Conservation (phyloP, 2,329 filamentous ascomycete species). For the Aspergillus pseudoglaucus region DNA sequence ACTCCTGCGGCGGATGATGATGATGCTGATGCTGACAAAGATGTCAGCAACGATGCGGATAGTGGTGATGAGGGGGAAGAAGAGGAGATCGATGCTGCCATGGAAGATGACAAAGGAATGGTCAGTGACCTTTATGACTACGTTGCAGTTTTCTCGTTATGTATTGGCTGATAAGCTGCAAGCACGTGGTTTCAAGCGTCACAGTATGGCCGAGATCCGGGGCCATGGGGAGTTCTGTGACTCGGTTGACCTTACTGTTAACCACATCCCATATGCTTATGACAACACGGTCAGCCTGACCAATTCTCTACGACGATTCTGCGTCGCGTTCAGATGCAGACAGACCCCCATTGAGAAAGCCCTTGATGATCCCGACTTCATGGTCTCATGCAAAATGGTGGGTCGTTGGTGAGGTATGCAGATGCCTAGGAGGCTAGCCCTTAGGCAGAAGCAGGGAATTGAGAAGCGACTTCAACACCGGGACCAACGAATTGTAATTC, state of each 20-base stretch:
- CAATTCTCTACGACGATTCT: not conserved
- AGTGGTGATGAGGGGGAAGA: too few species aligned
- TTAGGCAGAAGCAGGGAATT: not conserved
- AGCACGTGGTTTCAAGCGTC: conserved; percentile 1
- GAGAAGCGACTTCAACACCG: too few species aligned
- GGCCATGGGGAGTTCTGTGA: conserved; percentile 2
- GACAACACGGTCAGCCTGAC: not conserved
- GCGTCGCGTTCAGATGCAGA: not conserved
- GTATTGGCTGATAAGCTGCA: conserved; percentile 4
- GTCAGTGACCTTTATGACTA: conserved; percentile 1
- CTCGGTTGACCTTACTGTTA: not conserved
- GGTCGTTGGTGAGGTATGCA: not conserved
- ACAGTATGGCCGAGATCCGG: conserved; percentile 3
- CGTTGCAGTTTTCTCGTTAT: conserved; percentile 1
- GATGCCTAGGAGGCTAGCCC: not conserved
- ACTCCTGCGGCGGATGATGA: too few species aligned
- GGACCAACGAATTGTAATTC: too few species aligned
- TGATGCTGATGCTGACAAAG: too few species aligned
- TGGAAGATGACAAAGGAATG: not conserved
- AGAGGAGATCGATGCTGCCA: not conserved
- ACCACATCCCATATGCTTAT: not conserved
- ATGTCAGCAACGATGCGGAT: too few species aligned
- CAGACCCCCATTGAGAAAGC: not conserved
- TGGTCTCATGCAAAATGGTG: not conserved
- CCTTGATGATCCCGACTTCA: not conserved